These are phyloP conservation scores for Podaxis sp. DNA, from an alignment of 768 basidiomycete genomes.

Conservation along the genomic window DNA sequence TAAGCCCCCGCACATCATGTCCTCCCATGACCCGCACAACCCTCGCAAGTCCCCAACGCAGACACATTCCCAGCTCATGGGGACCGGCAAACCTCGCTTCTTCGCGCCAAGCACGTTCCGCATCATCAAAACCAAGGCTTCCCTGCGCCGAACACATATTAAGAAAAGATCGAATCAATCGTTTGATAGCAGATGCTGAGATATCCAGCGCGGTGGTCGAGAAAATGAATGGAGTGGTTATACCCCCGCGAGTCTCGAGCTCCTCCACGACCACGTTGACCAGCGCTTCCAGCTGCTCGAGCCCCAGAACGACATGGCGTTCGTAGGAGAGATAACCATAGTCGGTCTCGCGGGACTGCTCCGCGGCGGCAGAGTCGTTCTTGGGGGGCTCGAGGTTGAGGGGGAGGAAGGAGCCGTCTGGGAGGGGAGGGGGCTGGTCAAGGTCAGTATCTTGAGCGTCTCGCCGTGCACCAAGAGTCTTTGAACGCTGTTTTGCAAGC, in stretches of 20 bases:
- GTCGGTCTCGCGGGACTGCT: conserved; percentile 39
- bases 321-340: conserved; percentile 78
- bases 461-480: conserved; percentile 39
- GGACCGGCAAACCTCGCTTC: conserved; percentile 84
- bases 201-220: conserved; percentile 86
- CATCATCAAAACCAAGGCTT: conserved; percentile 32
- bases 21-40: conserved; percentile 70
- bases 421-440: conserved; percentile 30
- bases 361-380: conserved; percentile 30
- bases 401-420: conserved; percentile 54
- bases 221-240: conserved; percentile 91
- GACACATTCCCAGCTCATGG: conserved; percentile 86
- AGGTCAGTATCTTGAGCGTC: conserved; percentile 31
- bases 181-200: conserved; percentile 66
- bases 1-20: conserved; percentile 75
- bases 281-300: conserved; percentile 68
- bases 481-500: conserved; percentile 32
- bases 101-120: conserved; percentile 64
- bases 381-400: conserved; percentile 48
- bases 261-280: conserved; percentile 71
- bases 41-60: conserved; percentile 89
- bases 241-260: conserved; percentile 69
- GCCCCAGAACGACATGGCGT: conserved; percentile 72
- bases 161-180: conserved; percentile 82
- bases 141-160: conserved; percentile 45